Evolutionary conservation across 176 grass and related monocot species (phyloP), one percentile per base, ranked within the genome.

Genomic region (Panicum miliaceum): DNA sequence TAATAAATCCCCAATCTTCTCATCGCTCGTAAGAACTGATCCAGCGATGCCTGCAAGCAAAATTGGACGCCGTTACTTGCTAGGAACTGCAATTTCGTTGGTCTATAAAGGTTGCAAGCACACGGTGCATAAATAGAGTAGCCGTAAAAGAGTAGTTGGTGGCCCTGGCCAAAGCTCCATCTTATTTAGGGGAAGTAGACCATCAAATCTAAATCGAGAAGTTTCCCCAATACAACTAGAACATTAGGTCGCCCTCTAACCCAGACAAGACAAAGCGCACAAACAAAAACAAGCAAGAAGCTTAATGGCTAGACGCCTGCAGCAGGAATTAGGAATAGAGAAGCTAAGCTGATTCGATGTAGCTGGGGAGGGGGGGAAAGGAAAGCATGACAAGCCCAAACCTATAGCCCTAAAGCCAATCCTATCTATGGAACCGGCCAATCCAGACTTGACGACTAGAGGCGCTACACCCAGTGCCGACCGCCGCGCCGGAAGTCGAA

Each of bases 41-140:
- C 78, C 79, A 65, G 82, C 9, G 8, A 86, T 37, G 45, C 88
- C 88, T 90, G 88, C 29, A 72, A 57, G 27, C 18, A 68, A 81
- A 38, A 50, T 54, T 42, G 72, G 16, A 14, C 50, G 18, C 4
- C 15, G 12, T 34, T 71, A 71, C 34, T 66, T 12, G 43, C 35
- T 34, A 8, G 10, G 7, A 68, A 80, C 5, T 20, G 32, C 18
- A 35, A 62, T 3, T 10, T 35, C 9, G 0, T 38, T 8, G 12
- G n/a, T 25, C 22, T 8, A 23, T 7, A 36, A 51, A 51, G 45
- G 62, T 19, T 53, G 64, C 29, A 54, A 36, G 6, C 35, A 15
- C 11, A 64, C 43, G 41, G 3, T 48, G 60, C 25, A 47, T 41
- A 53, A 50, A 51, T 10, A 53, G 46, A 68, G 64, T 64, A 67